Conservation (phyloP, 768 basidiomycete species). For the Ramaria rubella region DNA sequence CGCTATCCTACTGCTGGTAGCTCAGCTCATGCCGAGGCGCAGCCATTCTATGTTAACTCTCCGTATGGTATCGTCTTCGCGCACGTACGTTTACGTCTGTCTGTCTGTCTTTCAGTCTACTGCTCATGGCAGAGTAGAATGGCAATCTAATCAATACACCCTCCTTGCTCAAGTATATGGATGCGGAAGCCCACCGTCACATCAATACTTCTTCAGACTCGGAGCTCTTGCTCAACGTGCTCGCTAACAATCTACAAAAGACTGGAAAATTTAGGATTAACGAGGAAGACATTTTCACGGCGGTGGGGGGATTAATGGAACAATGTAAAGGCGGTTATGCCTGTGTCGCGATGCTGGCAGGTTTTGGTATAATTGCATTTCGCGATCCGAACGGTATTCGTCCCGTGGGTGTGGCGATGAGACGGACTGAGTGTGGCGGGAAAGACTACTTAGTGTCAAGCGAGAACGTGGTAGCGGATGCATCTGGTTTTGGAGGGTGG, state of each 20-base stretch:
- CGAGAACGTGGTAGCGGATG: conserved; percentile 96
- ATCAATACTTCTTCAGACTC: conserved; percentile 99
- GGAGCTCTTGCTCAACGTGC: conserved; percentile 93
- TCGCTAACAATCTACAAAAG: conserved; percentile 95
- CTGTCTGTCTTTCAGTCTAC: neutral
- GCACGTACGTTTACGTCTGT: conserved; percentile 57
- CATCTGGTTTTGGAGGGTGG: conserved; percentile 87
- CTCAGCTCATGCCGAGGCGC: conserved; percentile 93
- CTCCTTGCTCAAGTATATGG: conserved; percentile 85
- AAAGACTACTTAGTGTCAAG: conserved; percentile 88
- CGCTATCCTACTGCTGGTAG: conserved; percentile 98
- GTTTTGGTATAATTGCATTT: conserved; percentile 97
- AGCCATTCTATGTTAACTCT: conserved; percentile 99
- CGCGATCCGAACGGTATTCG: conserved; percentile 97
- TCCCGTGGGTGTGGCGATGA: conserved; percentile 79
- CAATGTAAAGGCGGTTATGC: conserved; percentile 92
- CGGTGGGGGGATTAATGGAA: conserved; percentile 82
- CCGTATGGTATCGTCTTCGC: conserved; percentile 98
- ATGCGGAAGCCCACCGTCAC: conserved; percentile 92
- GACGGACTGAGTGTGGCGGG: conserved; percentile 48
- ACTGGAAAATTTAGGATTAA: conserved; percentile 99
- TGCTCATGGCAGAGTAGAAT: conserved; percentile 51
- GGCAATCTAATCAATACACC: conserved; percentile 95
- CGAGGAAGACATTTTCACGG: conserved; percentile 97
- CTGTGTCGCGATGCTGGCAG: conserved; percentile 97